Percentiles rank a stretch among this genome's conserved stretches.
These are phyloP conservation scores for Coccinonectria pachysandricola DNA, from an alignment of 2,329 filamentous ascomycete species.

Conservation along the genomic window DNA sequence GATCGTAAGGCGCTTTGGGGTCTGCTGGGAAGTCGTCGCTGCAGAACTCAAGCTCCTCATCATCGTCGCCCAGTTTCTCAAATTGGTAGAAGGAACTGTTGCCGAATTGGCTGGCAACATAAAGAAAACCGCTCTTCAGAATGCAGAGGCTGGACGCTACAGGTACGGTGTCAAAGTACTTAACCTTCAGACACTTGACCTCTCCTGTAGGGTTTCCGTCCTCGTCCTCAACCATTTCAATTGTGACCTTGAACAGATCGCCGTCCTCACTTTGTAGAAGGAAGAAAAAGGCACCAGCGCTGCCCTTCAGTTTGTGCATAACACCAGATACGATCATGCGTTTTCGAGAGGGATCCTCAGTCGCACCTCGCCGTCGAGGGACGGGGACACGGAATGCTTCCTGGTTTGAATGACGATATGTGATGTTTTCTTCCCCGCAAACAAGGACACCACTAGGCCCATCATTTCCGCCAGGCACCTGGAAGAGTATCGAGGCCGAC, in stretches of 20 bases:
- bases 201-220: constrained; percentile 70
- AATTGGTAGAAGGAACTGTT: constrained; percentile 96
- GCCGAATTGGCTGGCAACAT: constrained; percentile 82
- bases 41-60: constrained; percentile 75
- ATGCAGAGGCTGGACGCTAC: constrained; percentile 82
- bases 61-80: constrained; percentile 91
- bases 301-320: constrained; percentile 90
- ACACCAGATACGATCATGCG: constrained; percentile 79
- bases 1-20: constrained; percentile 58
- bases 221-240: constrained; percentile 80
- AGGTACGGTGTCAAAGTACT: constrained; percentile 96
- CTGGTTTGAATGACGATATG: constrained; percentile 94
- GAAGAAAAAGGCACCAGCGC: constrained; percentile 86
- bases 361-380: constrained; percentile 73
- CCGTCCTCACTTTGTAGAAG: constrained; percentile 92
- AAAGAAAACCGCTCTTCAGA: constrained; percentile 90
- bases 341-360: constrained; percentile 86
- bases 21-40: constrained; percentile 78
- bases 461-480: constrained; percentile 87
- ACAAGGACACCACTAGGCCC: constrained; percentile 92
- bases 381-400: constrained; percentile 82
- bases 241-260: constrained; percentile 93
- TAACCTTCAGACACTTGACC: constrained; percentile 77
- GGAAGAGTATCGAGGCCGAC: constrained; percentile 81
- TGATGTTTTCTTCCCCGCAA: constrained; percentile 88